Base-by-base conservation (phyloP, 768 basidiomycete species). In the Postia placenta region DNA sequence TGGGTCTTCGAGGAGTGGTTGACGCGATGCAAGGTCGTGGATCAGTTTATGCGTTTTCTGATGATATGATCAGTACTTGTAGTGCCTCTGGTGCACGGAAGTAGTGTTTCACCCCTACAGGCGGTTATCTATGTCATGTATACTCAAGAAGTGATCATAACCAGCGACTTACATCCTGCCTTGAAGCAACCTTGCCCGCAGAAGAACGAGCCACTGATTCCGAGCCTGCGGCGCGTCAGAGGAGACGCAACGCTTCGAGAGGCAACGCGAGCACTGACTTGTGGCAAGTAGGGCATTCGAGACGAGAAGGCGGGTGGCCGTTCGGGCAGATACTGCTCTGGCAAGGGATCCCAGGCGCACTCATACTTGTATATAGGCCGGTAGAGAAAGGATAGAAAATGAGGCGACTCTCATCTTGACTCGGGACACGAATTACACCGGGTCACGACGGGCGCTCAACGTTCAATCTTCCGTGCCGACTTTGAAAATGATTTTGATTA, bases 131-230 rank as follows among this genome's bases (percentile, higher is more conserved):
- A n/a, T n/a, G n/a, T n/a, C n/a, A n/a, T n/a, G n/a, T n/a, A n/a
- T n/a, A n/a, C n/a, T n/a, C n/a, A n/a, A n/a, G n/a, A n/a, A n/a
- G n/a, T n/a, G n/a, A n/a, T n/a, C n/a, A n/a, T n/a, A n/a, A n/a
- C n/a, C 12, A 39, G 7, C 19, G 11, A 74, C 92, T 73, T 66
- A 94, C 95, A 98, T 66, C 80, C 85, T 41, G 83, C 78, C 68
- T 96, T 97, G 80, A 97, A 97, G 69, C 95, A 98, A 44, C 88
- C 91, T 67, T 98, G 95, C 22, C 84, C 82, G 56, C 95, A 97
- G 69, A 94, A 98, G 64, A 86, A 88, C 26, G 89, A 92, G 25
- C 89, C 87, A 42, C 74, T 76, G 54, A 92, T 85, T 45, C 86
- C 87, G 27, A 92, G 73, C 64, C 89, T 92, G 56, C 30, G 52